Evolutionary conservation across 306 rosid genomes (phyloP), one percentile per base, ranked within the genome.

Genomic region (Begonia loranthoides): DNA sequence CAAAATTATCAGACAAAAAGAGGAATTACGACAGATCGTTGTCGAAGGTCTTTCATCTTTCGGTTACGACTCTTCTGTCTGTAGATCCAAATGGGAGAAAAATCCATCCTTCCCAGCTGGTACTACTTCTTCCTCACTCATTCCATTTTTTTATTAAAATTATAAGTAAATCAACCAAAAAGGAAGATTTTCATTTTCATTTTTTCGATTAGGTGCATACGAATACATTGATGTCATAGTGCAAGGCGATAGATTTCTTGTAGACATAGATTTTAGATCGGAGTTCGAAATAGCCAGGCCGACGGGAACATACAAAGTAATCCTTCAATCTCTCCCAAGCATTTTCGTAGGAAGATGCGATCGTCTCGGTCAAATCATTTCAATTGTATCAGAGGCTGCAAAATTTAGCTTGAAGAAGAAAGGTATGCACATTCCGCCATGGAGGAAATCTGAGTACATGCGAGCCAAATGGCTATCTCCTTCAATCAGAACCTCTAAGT

Each of bases 21-120:
- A 80, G 50, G 95, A 86, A 17, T 61, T 86, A 67, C 72, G 81
- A 48, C 76, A 73, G 70, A 61, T 76, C 53, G 92, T 86, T 51
- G 50, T 81, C 6, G 86, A 80, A 22, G 58, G 63, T 17, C 95
- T 90, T 58, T 55, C 71, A 2, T 76, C 83, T 51, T 82, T 85
- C 13, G 94, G 99, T 56, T 80, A 90, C 65, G 80, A 82, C 58
- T 80, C 92, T 19, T 80, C 94, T 16, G 53, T 80, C 40, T 90
- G 99, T 71, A 82, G 73, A 57, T 85, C 99, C 9, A 90, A 82
- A 70, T 90, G 99, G 95, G 92, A 90, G 10, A 90, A 86, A 57
- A 68, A 94, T 21, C 44, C 75, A 41, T 59, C 83, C 41, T 74
- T 65, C 64, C 99, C 92, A 0, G 92, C 99, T 15, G 99, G 99